Conservation (phyloP, 768 basidiomycete genomes). For the Trametes coccinea region DNA sequence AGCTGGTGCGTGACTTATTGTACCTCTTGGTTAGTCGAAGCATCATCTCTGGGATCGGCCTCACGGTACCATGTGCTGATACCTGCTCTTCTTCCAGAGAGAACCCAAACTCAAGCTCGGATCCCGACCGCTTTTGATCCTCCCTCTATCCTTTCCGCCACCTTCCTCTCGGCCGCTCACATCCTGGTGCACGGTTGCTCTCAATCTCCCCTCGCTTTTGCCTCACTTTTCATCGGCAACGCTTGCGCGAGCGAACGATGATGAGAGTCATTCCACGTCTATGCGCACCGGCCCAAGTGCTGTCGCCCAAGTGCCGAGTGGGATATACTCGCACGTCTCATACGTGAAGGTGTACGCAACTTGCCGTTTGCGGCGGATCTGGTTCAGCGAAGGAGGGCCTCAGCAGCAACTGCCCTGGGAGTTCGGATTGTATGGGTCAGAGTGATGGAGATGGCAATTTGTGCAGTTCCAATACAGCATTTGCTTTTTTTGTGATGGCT, state of each 20-base stretch:
- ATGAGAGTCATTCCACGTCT: slow-evolving; percentile 17
- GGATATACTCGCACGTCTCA: slow-evolving; percentile 64
- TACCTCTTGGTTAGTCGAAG: background rate
- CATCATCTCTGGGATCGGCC: background rate
- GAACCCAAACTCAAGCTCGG: slow-evolving; percentile 50
- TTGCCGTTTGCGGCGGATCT: slow-evolving; percentile 74
- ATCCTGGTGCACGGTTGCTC: slow-evolving; percentile 63
- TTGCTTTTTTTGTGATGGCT: too few relatives aligned
- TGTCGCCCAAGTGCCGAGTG: slow-evolving; percentile 43
- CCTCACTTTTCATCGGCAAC: slow-evolving; percentile 59
- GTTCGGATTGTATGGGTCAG: slow-evolving; percentile 59
- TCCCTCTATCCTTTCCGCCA: slow-evolving; percentile 67
- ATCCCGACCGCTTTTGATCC: slow-evolving; percentile 61
- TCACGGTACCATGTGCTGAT: background rate
- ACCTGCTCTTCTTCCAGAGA: slow-evolving; percentile 41
- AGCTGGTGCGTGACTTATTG: background rate
- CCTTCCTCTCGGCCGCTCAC: slow-evolving; percentile 59
- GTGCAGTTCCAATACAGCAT: too few relatives aligned
- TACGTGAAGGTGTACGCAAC: slow-evolving; percentile 77
- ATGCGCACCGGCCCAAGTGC: slow-evolving; percentile 8
- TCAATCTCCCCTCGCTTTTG: slow-evolving; percentile 62
- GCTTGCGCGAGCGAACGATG: slow-evolving; percentile 28
- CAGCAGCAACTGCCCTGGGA: slow-evolving; percentile 68
- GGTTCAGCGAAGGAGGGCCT: slow-evolving; percentile 64
- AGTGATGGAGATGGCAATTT: background rate